phyloP scores from a whole-genome alignment of 768 basidiomycete species.

The Amanita pallidorosea region DNA sequence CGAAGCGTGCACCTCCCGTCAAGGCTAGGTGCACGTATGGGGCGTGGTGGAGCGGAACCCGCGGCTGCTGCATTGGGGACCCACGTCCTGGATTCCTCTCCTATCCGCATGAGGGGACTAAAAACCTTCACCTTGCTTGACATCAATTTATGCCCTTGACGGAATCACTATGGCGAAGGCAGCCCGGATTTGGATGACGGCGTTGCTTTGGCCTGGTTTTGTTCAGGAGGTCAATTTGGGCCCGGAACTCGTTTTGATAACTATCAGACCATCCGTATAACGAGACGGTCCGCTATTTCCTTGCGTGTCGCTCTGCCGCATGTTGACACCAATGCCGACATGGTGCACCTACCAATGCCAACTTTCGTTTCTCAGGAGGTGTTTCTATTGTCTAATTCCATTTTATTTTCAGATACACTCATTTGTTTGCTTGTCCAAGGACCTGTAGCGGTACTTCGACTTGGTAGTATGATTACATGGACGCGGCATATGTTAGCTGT shows the following conservation, averaged over 20 bases:
- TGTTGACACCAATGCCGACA: background rate
- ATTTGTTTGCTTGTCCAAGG: background rate
- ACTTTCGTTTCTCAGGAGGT: background rate
- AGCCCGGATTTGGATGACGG: background rate
- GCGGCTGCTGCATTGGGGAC: background rate
- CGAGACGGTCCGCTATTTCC: background rate
- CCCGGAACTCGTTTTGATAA: background rate
- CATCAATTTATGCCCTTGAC: background rate
- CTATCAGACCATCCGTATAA: background rate
- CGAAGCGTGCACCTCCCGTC: conserved; percentile 28
- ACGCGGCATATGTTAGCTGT: background rate
- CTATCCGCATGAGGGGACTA: background rate
- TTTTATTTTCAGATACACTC: background rate
- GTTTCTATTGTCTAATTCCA: background rate
- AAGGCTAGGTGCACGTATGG: conserved; percentile 6
- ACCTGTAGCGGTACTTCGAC: background rate
- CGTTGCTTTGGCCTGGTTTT: background rate
- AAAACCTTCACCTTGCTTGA: background rate
- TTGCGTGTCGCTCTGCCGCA: background rate
- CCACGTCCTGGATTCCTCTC: conserved; percentile 1
- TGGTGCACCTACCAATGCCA: background rate
- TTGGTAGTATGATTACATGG: background rate
- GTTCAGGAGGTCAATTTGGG: too few species aligned
- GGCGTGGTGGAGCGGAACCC: background rate
- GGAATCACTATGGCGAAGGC: background rate